These are phyloP conservation scores for Blepharisma stoltei DNA, from an alignment of 73 alveolate species.

Conservation along the genomic window DNA sequence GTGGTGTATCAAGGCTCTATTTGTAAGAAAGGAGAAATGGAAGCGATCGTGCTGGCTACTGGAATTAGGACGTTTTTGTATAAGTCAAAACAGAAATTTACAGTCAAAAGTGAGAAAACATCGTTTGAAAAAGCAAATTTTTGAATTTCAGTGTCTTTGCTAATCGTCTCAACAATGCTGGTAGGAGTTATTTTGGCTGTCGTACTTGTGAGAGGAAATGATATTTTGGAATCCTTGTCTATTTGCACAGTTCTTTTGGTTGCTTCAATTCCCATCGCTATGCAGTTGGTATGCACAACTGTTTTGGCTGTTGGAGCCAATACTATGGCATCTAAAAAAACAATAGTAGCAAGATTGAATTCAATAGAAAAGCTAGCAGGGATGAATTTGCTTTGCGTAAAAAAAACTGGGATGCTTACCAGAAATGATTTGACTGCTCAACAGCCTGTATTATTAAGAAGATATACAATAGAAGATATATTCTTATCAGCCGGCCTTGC, in stretches of 20 bases:
- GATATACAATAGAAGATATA: background rate
- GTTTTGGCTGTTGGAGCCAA: conserved; percentile 53
- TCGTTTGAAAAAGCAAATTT: background rate
- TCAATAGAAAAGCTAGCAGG: conserved; percentile 78
- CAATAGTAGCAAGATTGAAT: conserved; percentile 67
- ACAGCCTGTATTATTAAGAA: background rate
- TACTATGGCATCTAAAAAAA: conserved; percentile 46
- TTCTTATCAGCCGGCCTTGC: conserved; percentile 16
- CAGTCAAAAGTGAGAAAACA: background rate
- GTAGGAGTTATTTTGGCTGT: background rate
- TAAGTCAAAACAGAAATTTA: background rate
- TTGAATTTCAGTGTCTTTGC: background rate
- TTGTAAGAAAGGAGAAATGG: conserved; percentile 13
- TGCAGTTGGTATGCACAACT: conserved; percentile 31
- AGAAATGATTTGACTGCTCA: conserved; percentile 47
- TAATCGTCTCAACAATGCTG: background rate
- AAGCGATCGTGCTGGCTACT: conserved; percentile 2
- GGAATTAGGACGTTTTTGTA: conserved; percentile 18
- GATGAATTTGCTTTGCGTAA: conserved; percentile 72
- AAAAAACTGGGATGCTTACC: conserved; percentile 76
- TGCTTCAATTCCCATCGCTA: conserved; percentile 28
- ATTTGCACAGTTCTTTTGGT: conserved; percentile 16
- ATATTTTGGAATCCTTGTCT: background rate
- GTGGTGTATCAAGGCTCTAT: background rate
- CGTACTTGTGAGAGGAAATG: conserved; percentile 15